Percentiles rank a stretch among this genome's conserved stretches.
Conservation (phyloP, 305 asterid species). For the Euphrasia arctica region DNA sequence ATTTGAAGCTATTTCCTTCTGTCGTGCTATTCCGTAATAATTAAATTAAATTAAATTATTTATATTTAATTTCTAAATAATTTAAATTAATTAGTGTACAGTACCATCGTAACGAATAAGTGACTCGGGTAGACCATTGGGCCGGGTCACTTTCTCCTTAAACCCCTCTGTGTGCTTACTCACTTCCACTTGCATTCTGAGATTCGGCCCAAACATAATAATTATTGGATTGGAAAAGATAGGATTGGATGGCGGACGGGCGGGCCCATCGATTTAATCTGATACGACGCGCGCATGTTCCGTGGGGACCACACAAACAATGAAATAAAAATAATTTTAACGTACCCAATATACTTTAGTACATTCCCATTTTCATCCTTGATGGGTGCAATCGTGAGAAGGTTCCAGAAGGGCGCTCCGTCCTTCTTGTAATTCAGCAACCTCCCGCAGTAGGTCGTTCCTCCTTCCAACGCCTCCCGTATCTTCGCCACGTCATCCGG, state of each 20-base stretch:
- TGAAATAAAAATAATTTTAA: too few species aligned
- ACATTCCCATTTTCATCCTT: conserved; percentile 80
- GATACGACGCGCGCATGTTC: conserved; percentile 21
- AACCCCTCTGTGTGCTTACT: conserved; percentile 96
- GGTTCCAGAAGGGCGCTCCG: conserved; percentile 95
- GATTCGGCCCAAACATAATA: conserved; percentile 10
- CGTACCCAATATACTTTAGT: conserved; percentile 88
- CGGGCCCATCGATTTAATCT: conserved; percentile 18
- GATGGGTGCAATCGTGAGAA: conserved; percentile 90
- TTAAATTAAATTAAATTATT: too few species aligned
- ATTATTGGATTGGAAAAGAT: conserved; percentile 11
- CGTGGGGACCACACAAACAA: conserved; percentile 13
- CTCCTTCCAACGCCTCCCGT: conserved; percentile 63
- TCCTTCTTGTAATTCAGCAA: conserved; percentile 92
- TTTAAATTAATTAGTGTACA: too few species aligned
- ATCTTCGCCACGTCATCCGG: conserved; percentile 85
- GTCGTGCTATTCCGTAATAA: conserved; percentile 51
- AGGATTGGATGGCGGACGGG: background rate
- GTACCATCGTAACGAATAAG: conserved; percentile 94
- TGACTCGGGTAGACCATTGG: conserved; percentile 95
- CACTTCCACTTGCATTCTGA: conserved; percentile 97
- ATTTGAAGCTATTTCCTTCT: conserved; percentile 72
- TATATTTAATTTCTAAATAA: too few species aligned
- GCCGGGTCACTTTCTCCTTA: conserved; percentile 67
- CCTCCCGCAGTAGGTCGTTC: conserved; percentile 77